Percentiles rank a stretch among this genome's conserved stretches.
These are phyloP conservation scores for Solanum gandarillasii DNA, from an alignment of 257 asterid genomes.

Conservation along the genomic window DNA sequence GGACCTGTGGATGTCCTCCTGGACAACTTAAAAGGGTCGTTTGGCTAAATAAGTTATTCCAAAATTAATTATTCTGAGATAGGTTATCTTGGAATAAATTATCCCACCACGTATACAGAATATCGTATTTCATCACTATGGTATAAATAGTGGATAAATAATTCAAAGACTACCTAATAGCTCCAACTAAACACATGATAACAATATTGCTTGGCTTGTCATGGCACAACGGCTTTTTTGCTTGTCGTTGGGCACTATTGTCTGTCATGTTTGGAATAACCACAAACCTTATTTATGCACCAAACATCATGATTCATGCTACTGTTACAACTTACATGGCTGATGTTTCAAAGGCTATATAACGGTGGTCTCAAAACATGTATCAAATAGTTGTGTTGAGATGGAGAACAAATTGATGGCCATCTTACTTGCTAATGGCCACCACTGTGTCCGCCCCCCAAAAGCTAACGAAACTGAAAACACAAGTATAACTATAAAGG, in stretches of 20 bases:
- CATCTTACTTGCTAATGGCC: neutral
- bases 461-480: neutral
- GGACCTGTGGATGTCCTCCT: no score
- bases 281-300: neutral
- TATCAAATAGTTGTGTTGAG: neutral
- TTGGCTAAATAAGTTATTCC: no score
- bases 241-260: neutral
- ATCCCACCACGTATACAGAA: no score
- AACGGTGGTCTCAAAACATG: neutral
- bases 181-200: no score
- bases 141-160: no score
- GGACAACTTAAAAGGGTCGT: no score
- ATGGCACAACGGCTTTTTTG: neutral
- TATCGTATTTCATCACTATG: no score
- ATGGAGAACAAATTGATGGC: neutral
- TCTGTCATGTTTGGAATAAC: neutral
- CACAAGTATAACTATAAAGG: neutral
- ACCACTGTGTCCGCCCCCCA: neutral
- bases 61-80: no score
- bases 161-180: no score
- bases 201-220: neutral
- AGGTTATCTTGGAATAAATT: no score
- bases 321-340: neutral
- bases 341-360: neutral
- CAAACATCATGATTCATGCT: neutral